Evolutionary conservation across 441 rosid species (phyloP).

Genomic region (Aleurites moluccanus): DNA sequence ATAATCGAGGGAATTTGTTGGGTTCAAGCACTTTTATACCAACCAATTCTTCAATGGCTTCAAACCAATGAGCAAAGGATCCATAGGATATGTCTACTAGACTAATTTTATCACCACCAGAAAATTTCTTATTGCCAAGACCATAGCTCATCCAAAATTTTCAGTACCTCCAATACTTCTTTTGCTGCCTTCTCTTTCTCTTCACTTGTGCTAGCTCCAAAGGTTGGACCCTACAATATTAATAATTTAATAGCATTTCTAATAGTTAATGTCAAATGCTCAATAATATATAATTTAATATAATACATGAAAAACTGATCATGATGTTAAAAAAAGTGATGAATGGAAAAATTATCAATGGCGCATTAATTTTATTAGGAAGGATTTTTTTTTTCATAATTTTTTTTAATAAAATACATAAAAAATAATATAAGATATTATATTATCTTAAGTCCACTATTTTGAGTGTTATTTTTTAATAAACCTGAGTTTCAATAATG

Average conservation of each 20-base stretch:
- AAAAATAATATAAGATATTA: too few species aligned
- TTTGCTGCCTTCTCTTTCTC: slow-evolving; percentile 19
- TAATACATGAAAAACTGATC: background rate
- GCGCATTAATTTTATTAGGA: too few species aligned
- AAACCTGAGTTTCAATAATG: too few species aligned
- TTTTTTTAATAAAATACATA: too few species aligned
- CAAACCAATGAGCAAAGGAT: slow-evolving; percentile 15
- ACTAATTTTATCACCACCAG: slow-evolving; percentile 26
- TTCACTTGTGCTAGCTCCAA: background rate
- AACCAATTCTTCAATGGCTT: background rate
- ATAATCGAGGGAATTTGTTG: slow-evolving; percentile 19
- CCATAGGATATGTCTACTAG: too few species aligned
- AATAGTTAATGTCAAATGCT: too few species aligned
- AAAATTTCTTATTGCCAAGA: slow-evolving; percentile 23
- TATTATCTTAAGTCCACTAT: too few species aligned
- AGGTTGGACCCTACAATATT: background rate
- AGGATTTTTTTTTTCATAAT: too few species aligned
- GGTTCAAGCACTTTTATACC: slow-evolving; percentile 19
- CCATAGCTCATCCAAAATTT: slow-evolving; percentile 26
- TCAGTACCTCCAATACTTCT: background rate
- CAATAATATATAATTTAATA: background rate
- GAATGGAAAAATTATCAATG: too few species aligned
- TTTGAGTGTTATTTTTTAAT: too few species aligned
- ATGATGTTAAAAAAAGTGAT: background rate
- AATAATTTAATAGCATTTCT: too few species aligned